phyloP scores from a whole-genome alignment of 2,329 filamentous ascomycete species.

The Falciphora oryzae region DNA sequence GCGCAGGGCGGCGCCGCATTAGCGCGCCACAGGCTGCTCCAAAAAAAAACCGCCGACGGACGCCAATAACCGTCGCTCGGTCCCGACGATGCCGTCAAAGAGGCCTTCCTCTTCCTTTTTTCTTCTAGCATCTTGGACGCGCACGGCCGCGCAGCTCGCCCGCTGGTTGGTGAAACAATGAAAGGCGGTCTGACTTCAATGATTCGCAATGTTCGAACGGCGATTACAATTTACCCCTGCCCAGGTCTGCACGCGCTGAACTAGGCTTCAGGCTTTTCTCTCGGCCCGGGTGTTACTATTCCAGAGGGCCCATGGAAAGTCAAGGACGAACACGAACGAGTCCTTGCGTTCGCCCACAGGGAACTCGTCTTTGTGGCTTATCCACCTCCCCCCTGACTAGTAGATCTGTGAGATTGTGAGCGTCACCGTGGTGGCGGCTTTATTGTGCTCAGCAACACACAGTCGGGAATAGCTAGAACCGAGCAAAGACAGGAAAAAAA shows the following conservation, averaged over 20 bases:
- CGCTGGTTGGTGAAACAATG: background rate
- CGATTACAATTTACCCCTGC: background rate
- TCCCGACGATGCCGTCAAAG: background rate
- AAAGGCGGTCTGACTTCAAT: background rate
- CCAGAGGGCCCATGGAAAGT: background rate
- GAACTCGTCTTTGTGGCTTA: background rate
- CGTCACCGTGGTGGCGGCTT: background rate
- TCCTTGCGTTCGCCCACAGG: too few relatives aligned
- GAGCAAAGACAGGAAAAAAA: background rate
- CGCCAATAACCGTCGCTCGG: conserved; percentile 1
- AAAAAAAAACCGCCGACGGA: background rate
- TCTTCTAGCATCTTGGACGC: background rate
- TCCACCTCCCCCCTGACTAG: background rate
- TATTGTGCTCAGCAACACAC: background rate
- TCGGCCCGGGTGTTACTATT: background rate
- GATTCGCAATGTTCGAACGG: background rate
- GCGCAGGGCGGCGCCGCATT: background rate
- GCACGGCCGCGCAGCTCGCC: too few relatives aligned
- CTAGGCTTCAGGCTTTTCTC: background rate
- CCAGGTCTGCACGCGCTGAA: background rate
- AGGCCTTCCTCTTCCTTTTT: background rate
- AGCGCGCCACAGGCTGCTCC: background rate
- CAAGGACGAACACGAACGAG: too few relatives aligned
- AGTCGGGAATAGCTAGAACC: background rate
- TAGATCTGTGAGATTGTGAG: background rate